Evolutionary conservation across 805 yeast genomes (phyloP).

Genomic region (Cyberlindnera veronae): DNA sequence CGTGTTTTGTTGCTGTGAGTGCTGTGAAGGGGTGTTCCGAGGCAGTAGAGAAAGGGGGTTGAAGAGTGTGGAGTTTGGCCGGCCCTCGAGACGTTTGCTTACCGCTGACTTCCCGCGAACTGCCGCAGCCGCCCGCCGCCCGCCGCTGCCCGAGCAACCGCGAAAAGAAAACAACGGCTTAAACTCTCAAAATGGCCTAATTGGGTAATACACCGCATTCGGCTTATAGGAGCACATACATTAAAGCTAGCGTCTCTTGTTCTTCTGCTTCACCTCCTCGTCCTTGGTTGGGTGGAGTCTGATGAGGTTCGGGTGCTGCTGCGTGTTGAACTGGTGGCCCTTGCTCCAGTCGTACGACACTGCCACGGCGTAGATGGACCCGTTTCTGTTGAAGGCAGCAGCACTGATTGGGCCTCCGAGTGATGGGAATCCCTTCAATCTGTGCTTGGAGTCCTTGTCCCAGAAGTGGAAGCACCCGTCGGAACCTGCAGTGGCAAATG

Average conservation of each 20-base stretch:
- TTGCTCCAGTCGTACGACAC: slow-evolving; percentile 94
- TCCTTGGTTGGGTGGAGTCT: slow-evolving; percentile 83
- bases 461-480: slow-evolving; percentile 94
- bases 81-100: neutral
- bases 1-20: neutral
- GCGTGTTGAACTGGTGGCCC: slow-evolving; percentile 75
- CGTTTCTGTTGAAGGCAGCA: slow-evolving; percentile 77
- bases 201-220: neutral
- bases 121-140: neutral
- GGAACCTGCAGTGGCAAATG: slow-evolving; percentile 90
- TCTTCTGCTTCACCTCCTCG: slow-evolving; percentile 68
- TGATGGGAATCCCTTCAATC: slow-evolving; percentile 76
- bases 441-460: slow-evolving; percentile 90
- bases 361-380: slow-evolving; percentile 86
- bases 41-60: too few species aligned
- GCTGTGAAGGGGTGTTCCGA: neutral
- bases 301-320: slow-evolving; percentile 69
- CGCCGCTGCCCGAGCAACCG: slow-evolving; percentile 11
- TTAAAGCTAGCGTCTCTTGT: slow-evolving; percentile 31
- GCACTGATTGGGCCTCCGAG: slow-evolving; percentile 68
- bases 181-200: slow-evolving; percentile 1
- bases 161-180: slow-evolving; percentile 1
- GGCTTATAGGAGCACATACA: neutral
- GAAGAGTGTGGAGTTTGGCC: neutral
- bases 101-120: neutral